These are phyloP conservation scores for Alternaria gaisen DNA, from an alignment of 2,329 filamentous ascomycete genomes.

Conservation along the genomic window DNA sequence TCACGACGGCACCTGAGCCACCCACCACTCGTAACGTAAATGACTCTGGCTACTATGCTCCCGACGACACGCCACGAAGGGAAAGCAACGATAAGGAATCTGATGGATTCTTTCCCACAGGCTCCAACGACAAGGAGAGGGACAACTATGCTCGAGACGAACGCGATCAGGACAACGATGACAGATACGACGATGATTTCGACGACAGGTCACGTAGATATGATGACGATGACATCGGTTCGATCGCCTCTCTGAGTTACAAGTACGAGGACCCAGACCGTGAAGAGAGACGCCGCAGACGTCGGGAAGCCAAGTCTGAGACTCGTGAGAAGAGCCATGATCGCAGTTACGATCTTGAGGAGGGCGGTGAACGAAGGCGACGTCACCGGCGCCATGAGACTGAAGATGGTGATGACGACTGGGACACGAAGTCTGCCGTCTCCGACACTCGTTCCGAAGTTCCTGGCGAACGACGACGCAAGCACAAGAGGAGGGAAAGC, in stretches of 20 bases:
- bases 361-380: slow-evolving; percentile 41
- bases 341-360: slow-evolving; percentile 42
- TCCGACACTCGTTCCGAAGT: slow-evolving; percentile 50
- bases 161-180: slow-evolving; percentile 23
- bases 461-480: slow-evolving; percentile 46
- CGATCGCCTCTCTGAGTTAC: slow-evolving; percentile 35
- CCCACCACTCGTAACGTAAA: slow-evolving; percentile 29
- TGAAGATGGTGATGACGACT: slow-evolving; percentile 50
- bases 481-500: slow-evolving; percentile 43
- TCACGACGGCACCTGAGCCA: slow-evolving; percentile 25
- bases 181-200: slow-evolving; percentile 15
- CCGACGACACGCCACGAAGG: slow-evolving; percentile 35
- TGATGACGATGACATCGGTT: slow-evolving; percentile 33
- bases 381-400: slow-evolving; percentile 48
- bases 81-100: slow-evolving; percentile 41
- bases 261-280: slow-evolving; percentile 43
- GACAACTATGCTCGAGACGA: slow-evolving; percentile 30
- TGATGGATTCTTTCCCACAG: slow-evolving; percentile 46
- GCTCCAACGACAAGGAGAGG: slow-evolving; percentile 41
- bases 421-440: slow-evolving; percentile 52
- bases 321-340: slow-evolving; percentile 50
- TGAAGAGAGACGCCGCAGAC: slow-evolving; percentile 41
- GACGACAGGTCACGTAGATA: slow-evolving; percentile 22
- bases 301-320: slow-evolving; percentile 29
- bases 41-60: slow-evolving; percentile 48